Base-by-base conservation (phyloP, 257 asterid species). In the Ajuga chamaepitys region DNA sequence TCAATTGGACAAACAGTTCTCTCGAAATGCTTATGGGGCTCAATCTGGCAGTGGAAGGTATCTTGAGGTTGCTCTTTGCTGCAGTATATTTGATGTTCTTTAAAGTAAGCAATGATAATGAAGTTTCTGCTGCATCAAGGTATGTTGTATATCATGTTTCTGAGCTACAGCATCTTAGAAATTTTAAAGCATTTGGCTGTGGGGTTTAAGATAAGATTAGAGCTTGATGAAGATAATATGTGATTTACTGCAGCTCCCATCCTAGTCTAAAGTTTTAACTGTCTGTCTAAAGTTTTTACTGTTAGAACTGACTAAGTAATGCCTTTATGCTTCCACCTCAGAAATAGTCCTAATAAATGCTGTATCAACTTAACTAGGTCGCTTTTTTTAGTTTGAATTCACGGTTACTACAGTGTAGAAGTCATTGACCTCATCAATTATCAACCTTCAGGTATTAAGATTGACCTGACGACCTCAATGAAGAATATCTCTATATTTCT, bases 121-220 rank as follows among this genome's bases (percentile, higher is more conserved):
- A 88, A 81, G 84, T 80, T 72, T 78, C 88, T 78, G 83, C 91
- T 78, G 96, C 99, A 60, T 81, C 91, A 75, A 89, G 99, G 99
- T 93, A 84, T 75, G 80, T 44, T 59, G 38, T 58, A 30, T 70
- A 47, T 66, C 64, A 11, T 52, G 30, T 69, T 56, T 57, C 58
- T 44, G 34, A 58, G 44, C 65, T 32, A 37, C 66, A 9, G 11
- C n/a, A 40, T 60, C 58, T 53, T 44, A 32, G 5, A 32, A 47
- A 20, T 30, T 32, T 41, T 24, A 52, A 13, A 24, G 22, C 32
- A 46, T 28, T 48, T 66, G 47, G 70, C 68, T 70, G 64, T 55
- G 16, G 59, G 42, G 26, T 61, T 76, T 68, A 55, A 11, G 37
- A 48, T 64, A 51, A 46, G 42, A 67, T 7, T 61, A 64, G 55